Conservation (phyloP, 306 rosid species). For the Ziziphus jujuba region DNA sequence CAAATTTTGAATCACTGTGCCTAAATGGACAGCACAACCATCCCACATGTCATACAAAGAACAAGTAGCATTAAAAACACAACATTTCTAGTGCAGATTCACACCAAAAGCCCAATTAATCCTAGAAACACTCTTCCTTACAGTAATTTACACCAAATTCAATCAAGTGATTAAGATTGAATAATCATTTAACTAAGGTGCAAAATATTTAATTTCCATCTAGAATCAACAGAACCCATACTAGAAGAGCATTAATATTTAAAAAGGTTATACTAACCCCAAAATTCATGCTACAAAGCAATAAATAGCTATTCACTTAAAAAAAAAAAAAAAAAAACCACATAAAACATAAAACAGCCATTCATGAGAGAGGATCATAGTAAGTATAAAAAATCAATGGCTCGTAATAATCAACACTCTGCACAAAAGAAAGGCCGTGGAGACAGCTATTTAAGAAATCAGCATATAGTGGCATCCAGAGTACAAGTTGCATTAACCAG, state of each 20-base stretch:
- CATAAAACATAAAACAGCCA: background rate
- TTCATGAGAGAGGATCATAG: constrained; percentile 3
- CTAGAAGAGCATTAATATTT: background rate
- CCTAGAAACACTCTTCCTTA: background rate
- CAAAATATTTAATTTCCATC: background rate
- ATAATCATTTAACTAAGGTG: background rate
- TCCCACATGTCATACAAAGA: constrained; percentile 6
- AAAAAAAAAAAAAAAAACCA: background rate
- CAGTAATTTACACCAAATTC: background rate
- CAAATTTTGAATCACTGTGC: constrained; percentile 78
- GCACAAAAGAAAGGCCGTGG: constrained; percentile 17
- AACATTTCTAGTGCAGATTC: background rate
- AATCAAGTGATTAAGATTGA: background rate
- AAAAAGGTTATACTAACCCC: background rate
- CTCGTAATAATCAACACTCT: constrained; percentile 5
- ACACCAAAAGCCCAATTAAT: constrained; percentile 4
- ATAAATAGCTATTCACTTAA: background rate
- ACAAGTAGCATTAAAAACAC: background rate
- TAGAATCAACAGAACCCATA: background rate
- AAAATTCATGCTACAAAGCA: background rate
- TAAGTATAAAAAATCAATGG: background rate
- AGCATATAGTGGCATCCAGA: constrained; percentile 17
- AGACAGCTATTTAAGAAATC: constrained; percentile 18
- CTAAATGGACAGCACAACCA: constrained; percentile 41
- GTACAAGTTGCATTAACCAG: constrained; percentile 19